Base-by-base conservation (phyloP, 2,329 filamentous ascomycete genomes). In the Biscogniauxia sp. region DNA sequence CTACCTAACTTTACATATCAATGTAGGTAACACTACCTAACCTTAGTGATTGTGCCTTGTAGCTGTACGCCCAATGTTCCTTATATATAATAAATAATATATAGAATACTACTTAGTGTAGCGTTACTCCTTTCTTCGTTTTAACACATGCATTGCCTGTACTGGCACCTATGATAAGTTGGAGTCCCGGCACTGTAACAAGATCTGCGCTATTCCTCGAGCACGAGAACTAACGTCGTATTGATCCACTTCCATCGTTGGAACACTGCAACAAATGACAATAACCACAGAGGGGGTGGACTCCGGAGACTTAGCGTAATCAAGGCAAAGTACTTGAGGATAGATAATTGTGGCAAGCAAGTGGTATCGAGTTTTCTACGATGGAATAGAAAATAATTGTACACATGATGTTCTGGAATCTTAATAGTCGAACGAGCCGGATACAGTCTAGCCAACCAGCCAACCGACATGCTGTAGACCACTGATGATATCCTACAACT, bases 401-500 rank as follows among this genome's bases (percentile, higher is more conserved):
- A 45, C 37, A 45, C 5, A 11, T 2, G 11, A n/a, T 45, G 37
- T 3, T 41, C 37, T 41, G 6, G 37, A 23, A 32, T n/a, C 19
- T 53, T 5, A n/a, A 49, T n/a, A 15, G 7, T 28, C 20, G 32
- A 55, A 26, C 20, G 26, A 53, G 57, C 28, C 20, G 28, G 23
- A 37, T 58, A 54, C 54, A 53, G 37, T 51, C 32, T 23, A 61
- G 15, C 37, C 28, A n/a, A n/a, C n/a, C n/a, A 19, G 3, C 56
- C 25, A 13, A 50, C 7, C 37, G 15, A 45, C 11, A 45, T 45
- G 37, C 15, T 9, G 50, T 19, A 51, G 19, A 51, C 11, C 50
- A 51, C 50, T 13, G 9, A 51, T 17, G 17, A 23, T 20, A n/a
- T 20, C 72, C 81, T 87, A 93, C 79, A 96, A 80, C 85, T 96